Evolutionary conservation across 129 eudicot species (phyloP), one percentile per base, ranked within the genome.

Genomic region (Gnaphalium uliginosum): DNA sequence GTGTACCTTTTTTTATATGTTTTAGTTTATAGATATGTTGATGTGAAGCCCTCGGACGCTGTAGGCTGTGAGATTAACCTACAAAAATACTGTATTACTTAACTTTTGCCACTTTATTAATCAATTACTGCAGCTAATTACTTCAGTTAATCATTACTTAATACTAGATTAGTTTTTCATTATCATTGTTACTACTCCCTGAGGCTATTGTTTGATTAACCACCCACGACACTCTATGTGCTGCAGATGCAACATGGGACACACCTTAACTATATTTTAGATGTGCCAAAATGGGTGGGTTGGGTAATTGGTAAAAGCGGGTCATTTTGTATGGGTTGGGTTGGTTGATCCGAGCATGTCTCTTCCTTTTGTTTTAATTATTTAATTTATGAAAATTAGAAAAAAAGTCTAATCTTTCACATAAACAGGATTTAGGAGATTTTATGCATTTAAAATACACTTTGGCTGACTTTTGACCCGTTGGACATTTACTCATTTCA

Each of bases 11-110:
- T 26, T 64, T 39, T 48, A 69, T 50, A 48, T 18, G 35, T 24
- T 24, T 66, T 19, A 70, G 51, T 75, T 63, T 71, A 73, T 39
- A 48, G 46, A 63, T 21, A 68, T 71, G 32, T 33, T 78, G 72
- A 39, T 62, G 4, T 27, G 10, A 62, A 62, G 67, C 23, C 29
- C 39, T 62, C 29, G 68, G 23, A 62, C 13, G 13, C 22, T 26
- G 41, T 62, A 18, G 68, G 68, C 22, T 27, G 68, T 27, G 41
- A n/a, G 22, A 63, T 29, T 63, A 29, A 61, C 33, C n/a, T 61
- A 63, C 21, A 27, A 0, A 29, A 7, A 13, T 7, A 27, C 29
- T 5, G 30, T 17, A 29, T 62, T 15, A 15, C 41, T 25, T 29
- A 8, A 4, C 15, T 14, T 32, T 63, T 43, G 19, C 23, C 29